Evolutionary conservation across 129 eudicot genomes (phyloP), one percentile per base, ranked within the genome.

Genomic region (Flaveria brownii): DNA sequence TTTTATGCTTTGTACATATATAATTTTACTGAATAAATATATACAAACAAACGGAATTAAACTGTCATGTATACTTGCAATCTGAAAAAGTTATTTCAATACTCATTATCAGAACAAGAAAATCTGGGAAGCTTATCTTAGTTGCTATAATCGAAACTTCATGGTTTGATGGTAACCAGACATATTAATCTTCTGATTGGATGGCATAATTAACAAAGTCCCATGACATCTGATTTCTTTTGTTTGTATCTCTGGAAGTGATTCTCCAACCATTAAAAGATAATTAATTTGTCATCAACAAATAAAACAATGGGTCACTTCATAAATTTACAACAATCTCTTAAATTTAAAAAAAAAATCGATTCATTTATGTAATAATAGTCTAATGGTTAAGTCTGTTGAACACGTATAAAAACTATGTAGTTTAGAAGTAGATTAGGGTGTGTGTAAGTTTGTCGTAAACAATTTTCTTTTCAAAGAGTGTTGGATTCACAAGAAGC

Each of bases 111-210:
- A 57, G 33, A 57, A 57, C 49, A 43, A 68, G 55, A 43, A 39
- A 39, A 66, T 50, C 28, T 10, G 64, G 15, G 17, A 71, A 72
- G 67, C 14, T 56, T 1, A 57, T 57, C 16, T 49, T 47, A 33
- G 16, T 59, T 59, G 65, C 2, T 18, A 25, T 51, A 33, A 12
- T 50, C 63, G 20, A 28, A 22, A 13, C 23, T 66, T 30, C 6
- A 77, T 77, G 68, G 60, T 45, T 10, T 56, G 18, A 57, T 77
- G 18, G 26, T 77, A 11, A 30, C 28, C 59, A 57, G 59, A 43
- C 76, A 70, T 45, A n/a, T 9, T 46, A 9, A 57, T 62, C 51
- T 46, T 70, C 62, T 78, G 33, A 78, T 46, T 70, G 82, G 82
- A 45, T 51, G 75, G 54, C 43, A 50, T 59, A 68, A 5, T 14